Base-by-base conservation (phyloP, 495 filamentous ascomycete genomes). In the Staphylotrichum tortipilum region DNA sequence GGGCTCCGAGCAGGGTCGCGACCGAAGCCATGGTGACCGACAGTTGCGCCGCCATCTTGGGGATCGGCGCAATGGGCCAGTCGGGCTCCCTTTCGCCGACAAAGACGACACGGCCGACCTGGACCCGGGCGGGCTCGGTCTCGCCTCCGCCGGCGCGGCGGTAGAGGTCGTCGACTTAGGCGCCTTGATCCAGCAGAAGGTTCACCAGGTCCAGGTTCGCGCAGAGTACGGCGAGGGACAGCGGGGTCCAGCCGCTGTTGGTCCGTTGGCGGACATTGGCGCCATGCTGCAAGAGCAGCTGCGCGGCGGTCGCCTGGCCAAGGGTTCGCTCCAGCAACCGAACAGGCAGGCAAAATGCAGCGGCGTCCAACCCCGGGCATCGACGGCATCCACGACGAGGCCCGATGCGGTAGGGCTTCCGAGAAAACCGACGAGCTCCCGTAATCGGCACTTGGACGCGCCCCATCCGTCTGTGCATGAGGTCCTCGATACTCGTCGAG, bases 341-440 rank as follows among this genome's bases (percentile, higher is more conserved):
- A 55, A 59, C 3, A 49, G 21, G 21, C 52, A 59, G n/a, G 56
- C 52, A 23, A 49, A 53, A 17, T 59, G 56, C 3, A 59, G 52
- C 37, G 56, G 56, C 1, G 56, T 59, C 56, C 56, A 59, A 1
- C 46, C 49, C 4, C 23, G 4, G 2, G 3, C 12, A 24, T 59
- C 56, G n/a, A 36, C 35, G 17, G 41, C 39, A 15, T 59, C 41
- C 17, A 59, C 33, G 9, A 24, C 7, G 9, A 58, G 51, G 0
- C 51, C 51, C 1, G 51, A 54, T 3, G n/a, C 1, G n/a, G 22
- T 10, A 5, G 50, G 55, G 6, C 51, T 44, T 0, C 51, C 51
- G 33, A 22, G 35, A 28, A 54, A 28, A 28, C 11, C 18, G 3
- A 24, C 10, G 4, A 43, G 6, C 18, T 44, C 41, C 15, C 22